Conservation (phyloP, 2,329 filamentous ascomycete genomes). For the Ilyonectria robusta region DNA sequence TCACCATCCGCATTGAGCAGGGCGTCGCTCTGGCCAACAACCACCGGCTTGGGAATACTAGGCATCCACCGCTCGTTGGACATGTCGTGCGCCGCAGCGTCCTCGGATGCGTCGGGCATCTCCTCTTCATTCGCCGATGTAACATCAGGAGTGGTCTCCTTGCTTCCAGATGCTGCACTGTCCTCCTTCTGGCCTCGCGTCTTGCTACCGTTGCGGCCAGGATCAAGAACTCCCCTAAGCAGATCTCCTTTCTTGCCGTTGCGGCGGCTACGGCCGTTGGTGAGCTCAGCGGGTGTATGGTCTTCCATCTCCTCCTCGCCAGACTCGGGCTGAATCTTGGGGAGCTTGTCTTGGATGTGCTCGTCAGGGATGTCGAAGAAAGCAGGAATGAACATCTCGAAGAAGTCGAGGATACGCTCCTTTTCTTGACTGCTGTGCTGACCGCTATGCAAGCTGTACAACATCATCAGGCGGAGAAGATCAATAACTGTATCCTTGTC, state of each 20-base stretch:
- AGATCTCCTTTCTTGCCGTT: conserved; percentile 85
- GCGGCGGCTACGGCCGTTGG: conserved; percentile 77
- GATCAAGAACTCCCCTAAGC: conserved; percentile 88
- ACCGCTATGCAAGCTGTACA: conserved; percentile 77
- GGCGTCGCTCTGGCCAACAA: conserved; percentile 66
- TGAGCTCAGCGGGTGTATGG: conserved; percentile 77
- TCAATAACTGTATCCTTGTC: conserved; percentile 79
- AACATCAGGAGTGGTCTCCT: conserved; percentile 89
- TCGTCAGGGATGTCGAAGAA: conserved; percentile 85
- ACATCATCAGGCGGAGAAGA: conserved; percentile 73
- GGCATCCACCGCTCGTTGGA: conserved; percentile 77
- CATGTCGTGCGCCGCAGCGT: conserved; percentile 72
- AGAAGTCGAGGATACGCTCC: conserved; percentile 80
- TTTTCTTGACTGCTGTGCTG: conserved; percentile 81
- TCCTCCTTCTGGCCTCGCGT: conserved; percentile 83
- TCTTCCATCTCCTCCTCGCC: conserved; percentile 86
- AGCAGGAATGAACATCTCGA: conserved; percentile 80
- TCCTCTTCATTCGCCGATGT: conserved; percentile 85
- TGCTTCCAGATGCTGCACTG: conserved; percentile 82
- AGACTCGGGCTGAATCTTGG: conserved; percentile 78
- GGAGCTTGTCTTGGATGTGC: conserved; percentile 75
- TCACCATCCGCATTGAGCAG: conserved; percentile 72
- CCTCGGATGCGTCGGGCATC: conserved; percentile 72
- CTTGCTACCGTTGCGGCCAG: conserved; percentile 78
- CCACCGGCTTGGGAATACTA: conserved; percentile 69